A percentile compares a stretch with the other conserved stretches of the same genome.
phyloP scores from a whole-genome alignment of 2,329 filamentous ascomycete genomes.

The Hymenotorrendiella dingleyae region DNA sequence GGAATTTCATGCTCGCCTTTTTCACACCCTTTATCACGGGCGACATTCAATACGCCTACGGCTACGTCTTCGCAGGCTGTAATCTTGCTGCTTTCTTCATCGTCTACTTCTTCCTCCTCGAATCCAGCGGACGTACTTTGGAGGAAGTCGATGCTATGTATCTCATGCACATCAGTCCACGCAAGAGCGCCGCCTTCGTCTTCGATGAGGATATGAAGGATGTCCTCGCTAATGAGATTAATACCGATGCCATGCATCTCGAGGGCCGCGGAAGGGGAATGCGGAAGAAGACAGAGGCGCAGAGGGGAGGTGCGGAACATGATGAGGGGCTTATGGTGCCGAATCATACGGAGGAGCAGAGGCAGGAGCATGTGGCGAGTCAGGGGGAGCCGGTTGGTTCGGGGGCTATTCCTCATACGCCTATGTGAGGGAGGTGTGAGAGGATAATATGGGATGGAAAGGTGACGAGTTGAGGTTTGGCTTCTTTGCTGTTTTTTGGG shows the following conservation, averaged over 20 bases:
- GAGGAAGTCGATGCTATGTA: conserved; percentile 27
- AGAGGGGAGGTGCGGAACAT: neutral
- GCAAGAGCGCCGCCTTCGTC: conserved; percentile 10
- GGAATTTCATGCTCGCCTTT: conserved; percentile 71
- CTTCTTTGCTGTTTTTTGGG: too few species aligned
- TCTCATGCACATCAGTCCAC: conserved; percentile 33
- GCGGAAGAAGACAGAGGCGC: conserved; percentile 47
- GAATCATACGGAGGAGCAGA: neutral
- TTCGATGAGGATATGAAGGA: conserved; percentile 14
- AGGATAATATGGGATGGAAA: too few species aligned
- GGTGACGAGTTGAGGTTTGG: too few species aligned
- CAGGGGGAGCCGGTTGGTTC: too few species aligned
- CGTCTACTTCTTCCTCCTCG: conserved; percentile 74
- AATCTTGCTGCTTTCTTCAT: conserved; percentile 58
- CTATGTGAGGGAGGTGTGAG: too few species aligned
- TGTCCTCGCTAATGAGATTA: conserved; percentile 2
- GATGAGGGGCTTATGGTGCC: neutral
- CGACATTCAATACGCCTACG: conserved; percentile 60
- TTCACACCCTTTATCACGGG: conserved; percentile 74
- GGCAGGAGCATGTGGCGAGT: too few species aligned
- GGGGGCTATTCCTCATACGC: too few species aligned
- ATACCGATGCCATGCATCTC: conserved; percentile 27
- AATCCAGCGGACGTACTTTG: conserved; percentile 41
- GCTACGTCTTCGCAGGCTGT: conserved; percentile 70
- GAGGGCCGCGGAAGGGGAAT: conserved; percentile 12